Conservation (phyloP, 2,329 filamentous ascomycete genomes). For the Colletotrichum salicis region DNA sequence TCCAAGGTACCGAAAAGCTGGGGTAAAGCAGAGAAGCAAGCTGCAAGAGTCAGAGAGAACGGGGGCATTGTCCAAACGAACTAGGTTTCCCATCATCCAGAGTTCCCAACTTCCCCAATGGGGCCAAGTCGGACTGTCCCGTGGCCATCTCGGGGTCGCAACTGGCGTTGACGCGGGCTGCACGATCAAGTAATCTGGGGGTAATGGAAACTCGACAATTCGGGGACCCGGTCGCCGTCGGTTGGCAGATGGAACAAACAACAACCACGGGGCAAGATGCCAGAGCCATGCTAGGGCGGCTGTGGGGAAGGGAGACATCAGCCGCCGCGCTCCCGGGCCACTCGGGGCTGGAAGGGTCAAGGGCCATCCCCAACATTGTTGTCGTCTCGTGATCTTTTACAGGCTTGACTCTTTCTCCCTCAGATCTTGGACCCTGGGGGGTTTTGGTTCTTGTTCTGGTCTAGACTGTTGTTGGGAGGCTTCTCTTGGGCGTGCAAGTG, state of each 20-base stretch:
- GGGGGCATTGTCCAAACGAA: conserved; percentile 4
- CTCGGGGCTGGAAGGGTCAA: conserved; percentile 22
- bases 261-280: background rate
- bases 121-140: conserved; percentile 36
- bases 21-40: background rate
- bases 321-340: conserved; percentile 33
- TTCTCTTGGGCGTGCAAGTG: background rate
- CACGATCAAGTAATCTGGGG: conserved; percentile 39
- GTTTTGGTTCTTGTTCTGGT: background rate
- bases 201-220: conserved; percentile 37
- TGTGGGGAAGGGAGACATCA: conserved; percentile 23
- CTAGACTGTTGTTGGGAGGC: background rate
- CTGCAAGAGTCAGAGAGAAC: background rate
- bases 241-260: background rate
- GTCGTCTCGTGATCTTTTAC: conserved; percentile 32
- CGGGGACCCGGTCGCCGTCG: conserved; percentile 13
- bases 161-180: conserved; percentile 12
- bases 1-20: background rate
- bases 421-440: background rate
- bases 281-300: conserved; percentile 9
- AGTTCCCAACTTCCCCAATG: conserved; percentile 12
- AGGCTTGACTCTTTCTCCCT: background rate
- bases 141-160: conserved; percentile 22
- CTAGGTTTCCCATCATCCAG: conserved; percentile 13
- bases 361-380: conserved; percentile 30